Base-by-base conservation (phyloP, 1,284 basidiomycete species). In the Cryptococcus amylolentus region DNA sequence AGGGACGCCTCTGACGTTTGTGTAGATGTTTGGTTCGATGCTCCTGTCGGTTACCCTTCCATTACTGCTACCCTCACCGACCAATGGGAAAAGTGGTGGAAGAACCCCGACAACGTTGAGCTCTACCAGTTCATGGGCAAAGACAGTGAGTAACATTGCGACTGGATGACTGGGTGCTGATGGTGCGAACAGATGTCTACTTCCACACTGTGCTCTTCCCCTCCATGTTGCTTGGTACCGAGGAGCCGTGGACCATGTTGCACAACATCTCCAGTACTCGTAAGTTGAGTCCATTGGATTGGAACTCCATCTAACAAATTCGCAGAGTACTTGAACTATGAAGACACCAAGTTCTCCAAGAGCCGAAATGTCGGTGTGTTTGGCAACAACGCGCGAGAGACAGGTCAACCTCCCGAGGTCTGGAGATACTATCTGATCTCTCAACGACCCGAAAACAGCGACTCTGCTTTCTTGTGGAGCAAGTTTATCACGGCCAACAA, bases 71-170 rank as follows among this genome's bases (percentile, higher is more conserved):
- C 88, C 73, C 95, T 96, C 80, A 96, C 92, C 23, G 81, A 87
- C 48, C 87, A 96, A 62, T 99, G 96, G 96, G 86, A 89, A 75
- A 82, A 87, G 74, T 99, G 96, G 96, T 99, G 96, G 96, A 87
- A 91, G 75, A 89, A 95, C 73, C 89, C 89, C 5, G 82, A 92
- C 66, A 83, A 98, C 67, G 94, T 99, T 64, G 83, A 86, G 66
- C 81, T 98, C 52, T 97, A 91, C 80, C 96, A 99, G 77, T 99
- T 99, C 82, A 99, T 99, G 96, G 91, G 91, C 71, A 95, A 95
- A 78, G 91, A 95, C 76, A 95, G 76, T 76, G 53, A 66, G 76
- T 72, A 27, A 44, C n/a, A 31, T 18, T 27, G 43, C 23, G 27
- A n/a, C 10, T 35, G 42, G 14, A 4, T 14, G 37, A 23, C 44